Conservation (phyloP, 371 early-diverging fungal genomes). For the Mortierella polycephala region DNA sequence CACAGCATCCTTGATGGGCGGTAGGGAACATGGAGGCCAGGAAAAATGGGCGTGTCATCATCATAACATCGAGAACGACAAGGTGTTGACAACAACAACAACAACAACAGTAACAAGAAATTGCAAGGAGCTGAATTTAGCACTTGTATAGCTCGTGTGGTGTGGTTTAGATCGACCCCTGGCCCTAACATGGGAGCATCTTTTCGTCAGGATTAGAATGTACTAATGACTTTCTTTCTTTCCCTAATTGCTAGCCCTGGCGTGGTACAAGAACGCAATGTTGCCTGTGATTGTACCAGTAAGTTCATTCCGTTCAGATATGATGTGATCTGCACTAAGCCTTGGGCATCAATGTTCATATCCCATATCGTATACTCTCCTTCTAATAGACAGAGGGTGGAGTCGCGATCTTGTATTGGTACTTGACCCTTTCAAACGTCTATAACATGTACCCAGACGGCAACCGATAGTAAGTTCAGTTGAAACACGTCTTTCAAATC, state of each 20-base stretch:
- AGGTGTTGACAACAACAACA: too few relatives aligned
- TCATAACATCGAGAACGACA: too few relatives aligned
- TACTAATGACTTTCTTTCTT: background rate
- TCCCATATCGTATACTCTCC: background rate
- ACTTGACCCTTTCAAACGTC: constrained; percentile 11
- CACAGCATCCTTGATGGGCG: too few relatives aligned
- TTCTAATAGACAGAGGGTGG: constrained; percentile 19
- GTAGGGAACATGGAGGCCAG: too few relatives aligned
- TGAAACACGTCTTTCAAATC: background rate
- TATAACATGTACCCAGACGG: constrained; percentile 34
- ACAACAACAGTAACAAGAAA: too few relatives aligned
- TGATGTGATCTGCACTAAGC: background rate
- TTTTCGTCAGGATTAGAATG: too few relatives aligned
- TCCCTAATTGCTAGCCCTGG: constrained; percentile 3
- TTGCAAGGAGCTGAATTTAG: too few relatives aligned
- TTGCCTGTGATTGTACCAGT: constrained; percentile 29
- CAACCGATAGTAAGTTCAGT: constrained; percentile 23
- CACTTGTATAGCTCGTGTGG: too few relatives aligned
- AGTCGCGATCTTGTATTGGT: constrained; percentile 31
- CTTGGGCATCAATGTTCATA: background rate
- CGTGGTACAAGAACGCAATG: constrained; percentile 20
- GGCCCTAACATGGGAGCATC: too few relatives aligned
- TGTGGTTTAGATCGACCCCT: too few relatives aligned
- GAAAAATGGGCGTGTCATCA: too few relatives aligned
- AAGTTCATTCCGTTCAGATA: background rate